Conservation (phyloP, 768 basidiomycete species). For the Polyporus arcularius region DNA sequence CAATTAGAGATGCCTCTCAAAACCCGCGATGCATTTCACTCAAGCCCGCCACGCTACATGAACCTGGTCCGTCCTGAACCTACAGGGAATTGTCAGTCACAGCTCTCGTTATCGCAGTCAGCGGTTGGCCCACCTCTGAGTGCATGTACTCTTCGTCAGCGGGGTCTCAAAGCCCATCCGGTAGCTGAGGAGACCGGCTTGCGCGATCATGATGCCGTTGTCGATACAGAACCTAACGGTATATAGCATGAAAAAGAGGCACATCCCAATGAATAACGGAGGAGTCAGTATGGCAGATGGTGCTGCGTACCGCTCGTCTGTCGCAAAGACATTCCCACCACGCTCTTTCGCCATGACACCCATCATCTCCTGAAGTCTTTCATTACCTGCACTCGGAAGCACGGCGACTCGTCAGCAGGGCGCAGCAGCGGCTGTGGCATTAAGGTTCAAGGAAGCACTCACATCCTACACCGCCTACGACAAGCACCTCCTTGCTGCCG, state of each 20-base stretch:
- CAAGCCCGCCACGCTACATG: slow-evolving; percentile 85
- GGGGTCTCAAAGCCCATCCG: slow-evolving; percentile 88
- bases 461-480: slow-evolving; percentile 99
- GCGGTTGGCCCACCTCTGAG: slow-evolving; percentile 68
- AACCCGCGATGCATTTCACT: slow-evolving; percentile 11
- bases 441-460: slow-evolving; percentile 36
- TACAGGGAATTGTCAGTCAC: slow-evolving; percentile 31
- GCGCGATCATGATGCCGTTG: slow-evolving; percentile 99
- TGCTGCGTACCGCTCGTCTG: slow-evolving; percentile 79
- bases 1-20: background rate
- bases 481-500: slow-evolving; percentile 91
- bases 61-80: slow-evolving; percentile 94
- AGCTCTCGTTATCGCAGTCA: background rate
- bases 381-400: slow-evolving; percentile 62
- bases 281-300: slow-evolving; percentile 1
- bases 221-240: slow-evolving; percentile 90
- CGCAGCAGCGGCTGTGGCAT: background rate
- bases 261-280: background rate
- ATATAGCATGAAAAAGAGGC: background rate
- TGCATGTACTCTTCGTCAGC: slow-evolving; percentile 80
- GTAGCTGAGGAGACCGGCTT: slow-evolving; percentile 89
- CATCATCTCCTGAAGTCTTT: slow-evolving; percentile 98
- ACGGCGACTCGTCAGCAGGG: background rate
- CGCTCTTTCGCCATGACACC: slow-evolving; percentile 93
- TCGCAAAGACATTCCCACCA: slow-evolving; percentile 88